phyloP scores from a whole-genome alignment of 2,329 filamentous ascomycete genomes.

The Fusarium irregulare region DNA sequence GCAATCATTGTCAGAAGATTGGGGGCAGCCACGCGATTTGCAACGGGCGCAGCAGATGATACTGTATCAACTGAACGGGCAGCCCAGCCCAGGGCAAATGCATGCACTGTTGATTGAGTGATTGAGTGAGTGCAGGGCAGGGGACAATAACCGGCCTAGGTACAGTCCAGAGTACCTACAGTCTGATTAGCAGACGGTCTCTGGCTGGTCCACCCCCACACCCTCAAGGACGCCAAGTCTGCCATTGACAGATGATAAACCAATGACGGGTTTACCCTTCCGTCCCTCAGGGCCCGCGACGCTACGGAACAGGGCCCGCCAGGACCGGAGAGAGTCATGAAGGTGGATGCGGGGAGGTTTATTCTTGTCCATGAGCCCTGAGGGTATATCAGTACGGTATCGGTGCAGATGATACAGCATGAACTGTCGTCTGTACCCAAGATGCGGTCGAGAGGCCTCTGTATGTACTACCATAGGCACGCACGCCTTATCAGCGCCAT shows the following conservation, averaged over 20 bases:
- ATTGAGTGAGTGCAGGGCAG: background rate
- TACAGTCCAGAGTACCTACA: background rate
- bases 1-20: conserved; percentile 6
- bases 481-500: conserved; percentile 22
- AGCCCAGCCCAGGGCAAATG: conserved; percentile 21
- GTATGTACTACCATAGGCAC: background rate
- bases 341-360: conserved; percentile 12
- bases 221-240: conserved; percentile 28
- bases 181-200: conserved; percentile 38
- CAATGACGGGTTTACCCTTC: conserved; percentile 33
- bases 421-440: background rate
- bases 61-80: conserved; percentile 12
- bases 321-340: conserved; percentile 26
- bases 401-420: background rate
- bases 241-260: conserved; percentile 28
- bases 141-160: conserved; percentile 2
- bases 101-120: conserved; percentile 39
- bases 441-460: background rate
- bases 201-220: conserved; percentile 42
- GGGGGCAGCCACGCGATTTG: conserved; percentile 37
- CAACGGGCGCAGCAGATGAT: conserved; percentile 42
- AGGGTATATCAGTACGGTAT: background rate
- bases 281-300: conserved; percentile 36
- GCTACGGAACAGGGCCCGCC: conserved; percentile 35
- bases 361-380: background rate